phyloP scores from a whole-genome alignment of 495 filamentous ascomycete species.

The Xylaria intraflava region DNA sequence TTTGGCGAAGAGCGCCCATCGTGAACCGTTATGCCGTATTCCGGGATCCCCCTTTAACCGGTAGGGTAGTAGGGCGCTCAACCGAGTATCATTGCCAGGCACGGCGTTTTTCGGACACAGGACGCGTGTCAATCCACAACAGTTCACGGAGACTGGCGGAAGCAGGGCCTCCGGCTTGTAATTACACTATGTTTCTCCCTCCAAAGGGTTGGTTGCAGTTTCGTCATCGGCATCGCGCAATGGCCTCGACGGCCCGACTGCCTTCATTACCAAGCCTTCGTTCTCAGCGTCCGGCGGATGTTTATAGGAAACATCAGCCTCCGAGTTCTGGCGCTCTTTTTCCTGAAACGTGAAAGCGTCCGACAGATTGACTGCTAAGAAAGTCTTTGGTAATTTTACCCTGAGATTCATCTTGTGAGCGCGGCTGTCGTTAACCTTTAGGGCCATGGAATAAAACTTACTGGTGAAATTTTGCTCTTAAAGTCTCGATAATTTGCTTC shows the following conservation, averaged over 20 bases:
- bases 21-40: conserved; percentile 3
- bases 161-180: not conserved
- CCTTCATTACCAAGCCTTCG: conserved; percentile 28
- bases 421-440: conserved; percentile 2
- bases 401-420: conserved; percentile 33
- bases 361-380: conserved; percentile 84
- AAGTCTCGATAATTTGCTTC: conserved; percentile 89
- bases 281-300: conserved; percentile 18
- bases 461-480: conserved; percentile 91
- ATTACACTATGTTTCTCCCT: not conserved
- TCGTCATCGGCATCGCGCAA: not conserved
- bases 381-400: conserved; percentile 90
- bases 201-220: not conserved
- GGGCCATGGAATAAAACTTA: conserved; percentile 40
- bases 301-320: conserved; percentile 24
- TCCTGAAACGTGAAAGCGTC: conserved; percentile 57
- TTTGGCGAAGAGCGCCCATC: conserved; percentile 5
- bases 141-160: not conserved
- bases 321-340: conserved; percentile 35
- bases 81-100: conserved; percentile 9
- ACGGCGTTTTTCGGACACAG: not conserved
- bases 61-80: no score
- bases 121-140: not conserved
- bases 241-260: conserved; percentile 5
- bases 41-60: conserved; percentile 2